Base-by-base conservation (phyloP, 257 asterid genomes). In the Solanum lignicaule region DNA sequence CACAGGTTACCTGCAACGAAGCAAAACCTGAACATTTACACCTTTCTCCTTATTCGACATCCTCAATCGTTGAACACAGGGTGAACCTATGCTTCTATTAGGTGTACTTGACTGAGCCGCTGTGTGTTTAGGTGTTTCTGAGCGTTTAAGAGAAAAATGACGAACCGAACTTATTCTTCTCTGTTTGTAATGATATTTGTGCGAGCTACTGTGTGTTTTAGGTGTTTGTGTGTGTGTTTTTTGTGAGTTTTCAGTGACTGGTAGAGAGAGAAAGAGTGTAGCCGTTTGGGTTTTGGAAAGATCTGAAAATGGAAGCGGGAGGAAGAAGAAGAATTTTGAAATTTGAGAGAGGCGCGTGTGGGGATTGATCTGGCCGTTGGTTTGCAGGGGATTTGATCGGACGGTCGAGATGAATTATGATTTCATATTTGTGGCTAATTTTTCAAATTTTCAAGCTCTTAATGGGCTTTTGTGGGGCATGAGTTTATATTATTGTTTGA, bases 11-110 rank as follows among this genome's bases (percentile, higher is more conserved):
- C 99, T 93, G 93, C 99, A 96, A 33, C 99, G 99, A 86, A 96
- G 98, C 46, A 96, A 95, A 85, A 96, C 99, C 92, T 96, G 99
- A 36, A 96, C 98, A 88, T 96, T 96, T 9, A 96, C 99, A 0
- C 99, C 98, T 73, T 96, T 94, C 88, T 94, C 98, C 46, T 94
- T 96, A 89, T 86, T 79, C 74, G 98, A 94, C 98, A 96, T 96
- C 86, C 75, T 88, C n/a, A 38, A 29, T 7, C 84, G 82, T 2
- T 48, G 74, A 73, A n/a, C 71, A 48, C 46, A 48, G 21, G 86
- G 86, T 48, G 86, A 82, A 48, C 8, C 11, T 48, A 82, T 31
- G 46, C 46, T 82, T 82, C 86, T 82, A 2, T 48, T 48, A 20
- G 86, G 71, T 48, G 86, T 48, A 48, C 7, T 82, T 35, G 20